Conservation (phyloP, 257 asterid species). For the Gardenia jasminoides region DNA sequence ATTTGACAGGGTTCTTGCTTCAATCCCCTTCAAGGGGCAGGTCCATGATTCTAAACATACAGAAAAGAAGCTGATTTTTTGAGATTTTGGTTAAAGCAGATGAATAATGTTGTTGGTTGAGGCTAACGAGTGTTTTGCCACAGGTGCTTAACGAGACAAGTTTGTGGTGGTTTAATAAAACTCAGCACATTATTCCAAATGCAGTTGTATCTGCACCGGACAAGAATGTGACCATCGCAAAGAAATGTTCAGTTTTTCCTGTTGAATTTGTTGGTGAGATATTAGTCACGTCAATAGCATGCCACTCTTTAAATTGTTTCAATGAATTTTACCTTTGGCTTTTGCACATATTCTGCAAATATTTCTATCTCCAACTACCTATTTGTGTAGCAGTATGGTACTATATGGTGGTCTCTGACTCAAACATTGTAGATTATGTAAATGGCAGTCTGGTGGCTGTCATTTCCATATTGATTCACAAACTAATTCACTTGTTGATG, state of each 20-base stretch:
- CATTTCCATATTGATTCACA: background rate
- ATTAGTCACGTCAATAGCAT: background rate
- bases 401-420: background rate
- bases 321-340: background rate
- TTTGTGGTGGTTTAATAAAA: slow-evolving; percentile 86
- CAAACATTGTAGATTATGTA: no score
- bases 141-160: slow-evolving; percentile 96
- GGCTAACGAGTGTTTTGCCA: slow-evolving; percentile 6
- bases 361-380: background rate
- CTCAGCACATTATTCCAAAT: slow-evolving; percentile 80
- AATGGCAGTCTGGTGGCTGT: no score
- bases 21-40: slow-evolving; percentile 97
- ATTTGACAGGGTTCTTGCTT: slow-evolving; percentile 90
- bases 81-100: background rate
- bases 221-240: slow-evolving; percentile 87
- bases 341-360: background rate
- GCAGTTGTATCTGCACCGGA: slow-evolving; percentile 84
- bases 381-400: background rate
- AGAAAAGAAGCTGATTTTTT: no score
- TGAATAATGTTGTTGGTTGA: background rate
- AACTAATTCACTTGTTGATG: background rate
- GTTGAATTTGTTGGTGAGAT: slow-evolving; percentile 95
- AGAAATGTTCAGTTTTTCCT: slow-evolving; percentile 89
- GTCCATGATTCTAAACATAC: slow-evolving; percentile 21
- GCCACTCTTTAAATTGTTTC: background rate